phyloP scores from a whole-genome alignment of 2,329 filamentous ascomycete species.

The Trichophyton schoenleinii region DNA sequence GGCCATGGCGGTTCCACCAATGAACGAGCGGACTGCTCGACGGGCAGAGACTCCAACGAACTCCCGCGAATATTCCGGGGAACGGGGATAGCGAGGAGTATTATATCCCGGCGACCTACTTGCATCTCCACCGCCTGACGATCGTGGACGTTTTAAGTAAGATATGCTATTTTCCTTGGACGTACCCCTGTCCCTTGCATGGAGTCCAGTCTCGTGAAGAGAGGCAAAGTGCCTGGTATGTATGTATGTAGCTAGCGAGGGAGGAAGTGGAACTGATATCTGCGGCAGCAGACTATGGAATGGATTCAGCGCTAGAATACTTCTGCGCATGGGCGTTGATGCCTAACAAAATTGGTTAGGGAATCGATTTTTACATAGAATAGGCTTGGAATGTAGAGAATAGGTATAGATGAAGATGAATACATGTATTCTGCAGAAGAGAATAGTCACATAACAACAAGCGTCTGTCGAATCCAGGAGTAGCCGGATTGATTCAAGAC shows the following conservation, averaged over 20 bases:
- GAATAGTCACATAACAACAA: neutral
- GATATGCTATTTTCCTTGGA: neutral
- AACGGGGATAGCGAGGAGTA: too few species aligned
- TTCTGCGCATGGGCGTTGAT: too few species aligned
- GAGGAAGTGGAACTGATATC: too few species aligned
- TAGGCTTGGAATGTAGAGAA: neutral
- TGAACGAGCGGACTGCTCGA: neutral
- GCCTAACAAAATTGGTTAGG: too few species aligned
- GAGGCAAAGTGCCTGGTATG: too few species aligned
- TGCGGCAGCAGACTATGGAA: too few species aligned
- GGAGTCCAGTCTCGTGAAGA: neutral
- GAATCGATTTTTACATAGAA: neutral
- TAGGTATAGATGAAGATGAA: neutral
- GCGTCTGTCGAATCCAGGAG: neutral
- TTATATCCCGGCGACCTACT: neutral
- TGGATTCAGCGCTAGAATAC: too few species aligned
- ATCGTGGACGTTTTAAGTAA: neutral
- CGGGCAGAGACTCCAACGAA: too few species aligned
- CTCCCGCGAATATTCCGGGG: too few species aligned
- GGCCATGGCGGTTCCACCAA: neutral
- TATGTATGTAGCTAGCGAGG: too few species aligned
- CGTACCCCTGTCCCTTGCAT: neutral
- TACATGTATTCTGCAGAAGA: neutral
- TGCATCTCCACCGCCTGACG: neutral
- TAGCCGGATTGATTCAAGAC: neutral